Base-by-base conservation (phyloP, 345 rosid genomes). In the Jatropha curcas region DNA sequence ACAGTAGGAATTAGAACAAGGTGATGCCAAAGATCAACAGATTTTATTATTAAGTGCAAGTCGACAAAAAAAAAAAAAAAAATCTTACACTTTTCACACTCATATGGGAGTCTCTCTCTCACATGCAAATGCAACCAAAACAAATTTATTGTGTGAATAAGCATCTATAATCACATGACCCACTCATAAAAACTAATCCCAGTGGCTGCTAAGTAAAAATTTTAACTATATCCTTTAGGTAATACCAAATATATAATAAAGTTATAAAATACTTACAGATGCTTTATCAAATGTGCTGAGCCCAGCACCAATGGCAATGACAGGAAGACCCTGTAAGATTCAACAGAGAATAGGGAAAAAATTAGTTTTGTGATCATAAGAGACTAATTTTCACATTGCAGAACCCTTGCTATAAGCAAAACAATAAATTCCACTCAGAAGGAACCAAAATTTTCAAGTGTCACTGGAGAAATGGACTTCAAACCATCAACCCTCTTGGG, bases 261-360 rank as follows among this genome's bases (percentile, higher is more conserved):
- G 25, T 22, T 37, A 39, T 24, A 51, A 28, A 50, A 67, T 52
- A 20, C 97, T 83, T 86, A 94, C 99, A 39, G 99, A 92, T 77
- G 99, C 98, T 84, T 89, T 92, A 86, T 94, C 98, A 57, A 79
- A 88, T 22, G 90, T 88, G 86, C 98, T 94, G 62, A 85, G 89
- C 64, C 99, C 99, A 22, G 76, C 92, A 43, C 99, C 99, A 52
- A 90, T 39, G 52, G 91, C 92, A 75, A 88, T 81, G 73, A 94
- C 90, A 56, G 98, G 99, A 67, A 88, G 88, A 33, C 98, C 99
- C 98, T 92, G 80, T 34, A 80, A 68, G 50, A 76, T 75, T 35
- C 46, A 72, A 30, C 56, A 28, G 0, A 35, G 4, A 22, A 31
- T 24, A 16, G 41, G n/a, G n/a, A 61, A 33, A 34, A 11, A 1